Conservation (phyloP, 2,329 filamentous ascomycete genomes). For the Stemphylium lycopersici region DNA sequence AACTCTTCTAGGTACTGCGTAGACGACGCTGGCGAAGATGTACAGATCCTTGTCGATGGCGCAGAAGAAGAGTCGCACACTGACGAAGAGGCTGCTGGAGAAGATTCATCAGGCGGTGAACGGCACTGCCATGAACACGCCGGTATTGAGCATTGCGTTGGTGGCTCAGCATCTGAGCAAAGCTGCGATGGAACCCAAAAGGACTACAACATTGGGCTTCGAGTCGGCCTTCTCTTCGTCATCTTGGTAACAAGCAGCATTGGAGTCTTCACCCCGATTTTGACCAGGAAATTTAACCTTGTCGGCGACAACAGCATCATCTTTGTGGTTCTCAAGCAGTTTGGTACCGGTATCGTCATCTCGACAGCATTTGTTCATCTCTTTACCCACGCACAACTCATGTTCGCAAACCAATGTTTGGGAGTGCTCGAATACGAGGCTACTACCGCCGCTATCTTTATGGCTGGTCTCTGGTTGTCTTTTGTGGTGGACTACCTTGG, state of each 20-base stretch:
- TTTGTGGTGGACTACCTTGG: constrained; percentile 74
- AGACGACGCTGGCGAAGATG: constrained; percentile 64
- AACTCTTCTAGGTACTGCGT: constrained; percentile 63
- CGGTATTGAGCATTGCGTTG: constrained; percentile 72
- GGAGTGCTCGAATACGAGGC: constrained; percentile 70
- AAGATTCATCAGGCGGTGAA: constrained; percentile 25
- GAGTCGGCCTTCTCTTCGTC: constrained; percentile 74
- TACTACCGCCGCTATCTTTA: constrained; percentile 72
- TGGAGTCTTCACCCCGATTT: constrained; percentile 72
- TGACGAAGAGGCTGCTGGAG: constrained; percentile 11
- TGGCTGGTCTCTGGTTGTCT: constrained; percentile 75
- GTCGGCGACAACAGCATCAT: constrained; percentile 55
- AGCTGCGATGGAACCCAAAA: constrained; percentile 58
- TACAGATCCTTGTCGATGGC: constrained; percentile 58
- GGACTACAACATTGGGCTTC: constrained; percentile 70
- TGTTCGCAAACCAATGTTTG: constrained; percentile 74
- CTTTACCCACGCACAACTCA: constrained; percentile 73
- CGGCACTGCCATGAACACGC: constrained; percentile 72
- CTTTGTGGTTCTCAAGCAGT: constrained; percentile 71
- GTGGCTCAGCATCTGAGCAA: constrained; percentile 51
- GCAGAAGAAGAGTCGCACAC: constrained; percentile 31
- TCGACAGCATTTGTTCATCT: constrained; percentile 75
- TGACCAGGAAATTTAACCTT: constrained; percentile 65
- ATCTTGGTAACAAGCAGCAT: constrained; percentile 71
- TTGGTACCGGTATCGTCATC: constrained; percentile 75